Evolutionary conservation across 192 early-diverging fungal genomes (phyloP), one percentile per base, ranked within the genome.

Genomic region (Phycomyces nitens): DNA sequence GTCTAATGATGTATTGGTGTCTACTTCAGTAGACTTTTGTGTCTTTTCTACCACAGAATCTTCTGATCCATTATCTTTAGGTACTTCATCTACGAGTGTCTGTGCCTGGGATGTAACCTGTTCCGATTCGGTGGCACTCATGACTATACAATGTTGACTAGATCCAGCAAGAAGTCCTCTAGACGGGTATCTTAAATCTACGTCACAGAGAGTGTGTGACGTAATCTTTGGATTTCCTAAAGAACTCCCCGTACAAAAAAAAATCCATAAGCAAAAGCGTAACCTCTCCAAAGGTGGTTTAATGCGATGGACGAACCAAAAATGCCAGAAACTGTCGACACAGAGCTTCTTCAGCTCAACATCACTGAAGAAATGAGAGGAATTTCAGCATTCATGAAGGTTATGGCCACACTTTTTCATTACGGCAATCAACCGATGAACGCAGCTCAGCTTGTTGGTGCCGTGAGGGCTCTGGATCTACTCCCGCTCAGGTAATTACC

Each of bases 301-400:
- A 34, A 34, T 34, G 44, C 18, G 15, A 47, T 47, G 44, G 44
- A 47, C 3, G 44, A 47, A 47, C 44, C 18, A 18, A 47, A 47
- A 11, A 47, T 47, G 12, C 44, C 12, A 18, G 44, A 47, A 3
- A 47, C 59, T 16, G 58, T 76, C 29, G 74, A 76, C 29, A 67
- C 68, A 43, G 74, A 76, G 47, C 69, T 76, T 7, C 29, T 52
- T 38, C 74, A 76, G 55, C 60, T 76, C 42, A 67, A 70, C 24
- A 39, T 76, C 21, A 62, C 53, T 34, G 64, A 65, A 22, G 64
- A 71, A 65, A 52, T 71, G 26, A 54, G 74, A 44, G 62, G 68
- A 10, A 76, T 70, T 58, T 71, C 74, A 27, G 65, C 74, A 24
- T 76, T 76, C 49, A 76, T 76, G 74, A 76, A 76, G 29, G 50